phyloP scores from a whole-genome alignment of 225 moss, liverwort and hornwort genomes.

The Physcomitrellopsis africana region DNA sequence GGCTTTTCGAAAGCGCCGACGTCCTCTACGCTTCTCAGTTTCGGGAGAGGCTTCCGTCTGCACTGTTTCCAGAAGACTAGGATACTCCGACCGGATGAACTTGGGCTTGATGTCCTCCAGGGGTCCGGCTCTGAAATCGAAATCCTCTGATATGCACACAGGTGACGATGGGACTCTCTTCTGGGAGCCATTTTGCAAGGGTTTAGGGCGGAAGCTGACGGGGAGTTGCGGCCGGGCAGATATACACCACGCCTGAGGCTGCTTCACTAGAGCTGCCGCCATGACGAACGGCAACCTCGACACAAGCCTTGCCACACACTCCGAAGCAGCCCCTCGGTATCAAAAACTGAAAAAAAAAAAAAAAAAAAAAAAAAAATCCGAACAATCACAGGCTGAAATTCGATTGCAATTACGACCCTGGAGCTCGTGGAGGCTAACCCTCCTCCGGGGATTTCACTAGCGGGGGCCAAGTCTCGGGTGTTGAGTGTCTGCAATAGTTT shows the following conservation, averaged over 20 bases:
- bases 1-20: constrained; percentile 67
- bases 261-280: no score
- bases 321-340: no score
- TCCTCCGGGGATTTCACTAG: constrained; percentile 21
- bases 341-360: no score
- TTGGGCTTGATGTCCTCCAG: constrained; percentile 65
- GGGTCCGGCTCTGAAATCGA: constrained; percentile 62
- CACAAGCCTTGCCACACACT: no score
- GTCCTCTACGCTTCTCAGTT: constrained; percentile 36
- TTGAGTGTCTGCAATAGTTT: background rate
- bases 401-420: no score
- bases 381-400: no score
- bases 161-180: background rate
- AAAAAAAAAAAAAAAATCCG: no score
- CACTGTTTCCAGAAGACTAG: background rate
- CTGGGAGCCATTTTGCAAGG: no score
- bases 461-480: constrained; percentile 17
- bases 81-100: constrained; percentile 69
- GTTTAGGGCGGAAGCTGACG: background rate
- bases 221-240: constrained; percentile 25
- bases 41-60: no score
- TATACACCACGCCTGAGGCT: background rate
- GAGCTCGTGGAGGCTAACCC: no score
- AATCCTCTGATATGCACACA: constrained; percentile 63
- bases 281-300: no score